phyloP scores from a whole-genome alignment of 176 grass and related monocot species.

The Avena atlantica region DNA sequence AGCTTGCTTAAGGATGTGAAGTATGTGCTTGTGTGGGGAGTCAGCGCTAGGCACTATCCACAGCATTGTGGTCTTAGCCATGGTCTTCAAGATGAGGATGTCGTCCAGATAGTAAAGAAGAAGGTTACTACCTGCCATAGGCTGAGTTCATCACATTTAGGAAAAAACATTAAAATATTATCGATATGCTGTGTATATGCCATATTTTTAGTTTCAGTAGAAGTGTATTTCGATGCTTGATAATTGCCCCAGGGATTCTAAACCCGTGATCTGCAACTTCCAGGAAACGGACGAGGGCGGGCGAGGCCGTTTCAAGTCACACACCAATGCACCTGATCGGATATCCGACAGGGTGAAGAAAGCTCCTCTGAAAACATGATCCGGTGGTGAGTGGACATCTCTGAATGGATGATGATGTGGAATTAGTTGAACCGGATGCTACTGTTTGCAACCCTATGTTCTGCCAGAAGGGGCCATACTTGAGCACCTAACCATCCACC shows the following conservation, averaged over 20 bases:
- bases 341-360: constrained; percentile 97
- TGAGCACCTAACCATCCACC: not conserved
- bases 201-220: not conserved
- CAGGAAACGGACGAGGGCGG: constrained; percentile 85
- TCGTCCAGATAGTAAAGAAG: constrained; percentile 98
- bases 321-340: constrained; percentile 70
- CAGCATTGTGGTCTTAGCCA: constrained; percentile 88
- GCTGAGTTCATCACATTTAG: not conserved
- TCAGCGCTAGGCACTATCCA: constrained; percentile 80
- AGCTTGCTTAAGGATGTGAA: constrained; percentile 94
- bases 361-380: constrained; percentile 85
- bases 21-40: constrained; percentile 96
- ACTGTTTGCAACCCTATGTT: constrained; percentile 40
- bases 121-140: constrained; percentile 61
- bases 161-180: not conserved
- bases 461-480: constrained; percentile 29
- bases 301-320: constrained; percentile 92
- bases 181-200: not conserved
- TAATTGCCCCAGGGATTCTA: constrained; percentile 35
- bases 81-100: constrained; percentile 87
- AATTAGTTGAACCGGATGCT: constrained; percentile 34
- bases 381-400: not conserved
- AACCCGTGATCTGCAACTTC: constrained; percentile 33
- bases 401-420: constrained; percentile 14
- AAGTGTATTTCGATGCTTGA: not conserved